A percentile compares a stretch with the other conserved stretches of the same genome.
Conservation (phyloP, 306 rosid genomes). For the Oxytropis ochrocephala region DNA sequence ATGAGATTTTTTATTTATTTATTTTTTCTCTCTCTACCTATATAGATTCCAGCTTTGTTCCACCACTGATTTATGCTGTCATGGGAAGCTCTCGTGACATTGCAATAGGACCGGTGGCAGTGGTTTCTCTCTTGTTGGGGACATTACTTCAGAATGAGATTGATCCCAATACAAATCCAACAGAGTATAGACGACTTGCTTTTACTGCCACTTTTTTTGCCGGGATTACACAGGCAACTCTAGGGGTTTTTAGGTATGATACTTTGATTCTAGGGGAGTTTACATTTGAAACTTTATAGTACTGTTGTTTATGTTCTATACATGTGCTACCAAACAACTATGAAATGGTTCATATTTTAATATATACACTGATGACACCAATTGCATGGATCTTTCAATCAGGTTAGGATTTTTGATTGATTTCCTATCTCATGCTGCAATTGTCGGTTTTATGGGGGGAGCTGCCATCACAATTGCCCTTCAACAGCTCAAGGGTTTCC, state of each 20-base stretch:
- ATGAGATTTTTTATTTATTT: slow-evolving; percentile 23
- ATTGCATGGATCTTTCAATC: slow-evolving; percentile 11
- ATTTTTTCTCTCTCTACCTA: slow-evolving; percentile 11
- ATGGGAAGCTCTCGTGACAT: slow-evolving; percentile 99
- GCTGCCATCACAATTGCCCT: slow-evolving; percentile 96
- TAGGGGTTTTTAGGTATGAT: slow-evolving; percentile 76
- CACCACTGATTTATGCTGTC: slow-evolving; percentile 79
- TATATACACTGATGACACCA: background rate
- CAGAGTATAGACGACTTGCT: slow-evolving; percentile 64
- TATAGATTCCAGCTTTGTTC: slow-evolving; percentile 90
- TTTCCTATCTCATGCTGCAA: slow-evolving; percentile 94
- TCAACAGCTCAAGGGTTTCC: slow-evolving; percentile 95
- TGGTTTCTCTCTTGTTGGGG: slow-evolving; percentile 88
- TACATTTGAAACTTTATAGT: background rate
- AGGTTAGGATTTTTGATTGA: slow-evolving; percentile 96
- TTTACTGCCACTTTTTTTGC: slow-evolving; percentile 95
- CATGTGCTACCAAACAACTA: background rate
- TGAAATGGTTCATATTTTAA: background rate
- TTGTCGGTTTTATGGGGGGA: slow-evolving; percentile 97
- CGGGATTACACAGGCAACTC: slow-evolving; percentile 85
- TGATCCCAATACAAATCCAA: slow-evolving; percentile 46
- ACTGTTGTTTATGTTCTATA: background rate
- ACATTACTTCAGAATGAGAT: slow-evolving; percentile 74
- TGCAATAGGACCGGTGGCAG: slow-evolving; percentile 97
- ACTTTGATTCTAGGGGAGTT: background rate